A percentile compares a stretch with the other conserved stretches of the same genome.
These are phyloP conservation scores for Agarophyton chilense DNA, from an alignment of 23 red algal genomes.

Conservation along the genomic window DNA sequence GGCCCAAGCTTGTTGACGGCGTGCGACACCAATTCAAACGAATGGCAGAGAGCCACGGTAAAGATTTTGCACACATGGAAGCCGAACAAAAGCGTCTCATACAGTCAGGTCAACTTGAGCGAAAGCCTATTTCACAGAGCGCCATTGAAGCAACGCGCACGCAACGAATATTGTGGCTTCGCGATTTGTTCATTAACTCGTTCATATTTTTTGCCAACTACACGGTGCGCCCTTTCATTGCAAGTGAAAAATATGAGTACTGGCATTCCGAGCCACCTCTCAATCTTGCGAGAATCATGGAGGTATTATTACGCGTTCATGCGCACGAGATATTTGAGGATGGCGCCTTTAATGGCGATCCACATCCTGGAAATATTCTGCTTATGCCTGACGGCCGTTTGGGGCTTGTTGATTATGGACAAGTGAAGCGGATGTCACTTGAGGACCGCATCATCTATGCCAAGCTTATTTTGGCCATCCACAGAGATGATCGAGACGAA, in stretches of 20 bases:
- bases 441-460: constrained; percentile 72
- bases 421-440: constrained; percentile 72
- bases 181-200: constrained; percentile 47
- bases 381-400: constrained; percentile 61
- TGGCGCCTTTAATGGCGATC: constrained; percentile 91
- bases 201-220: constrained; percentile 46
- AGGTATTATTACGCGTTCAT: constrained; percentile 68
- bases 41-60: constrained; percentile 51
- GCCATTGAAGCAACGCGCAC: constrained; percentile 30
- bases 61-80: constrained; percentile 64
- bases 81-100: constrained; percentile 59
- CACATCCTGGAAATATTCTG: constrained; percentile 85
- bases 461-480: constrained; percentile 72
- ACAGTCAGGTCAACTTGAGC: constrained; percentile 10
- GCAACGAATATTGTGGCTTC: constrained; percentile 16
- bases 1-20: constrained; percentile 74
- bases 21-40: constrained; percentile 37
- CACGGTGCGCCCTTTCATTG: constrained; percentile 35
- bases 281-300: constrained; percentile 67
- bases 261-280: constrained; percentile 17
- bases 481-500: constrained; percentile 58
- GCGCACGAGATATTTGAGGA: constrained; percentile 79
- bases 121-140: constrained; percentile 11
- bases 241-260: constrained; percentile 47
- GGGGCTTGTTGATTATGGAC: constrained; percentile 79